Conservation (phyloP, 805 yeast genomes). For the Yarrowia sp. region DNA sequence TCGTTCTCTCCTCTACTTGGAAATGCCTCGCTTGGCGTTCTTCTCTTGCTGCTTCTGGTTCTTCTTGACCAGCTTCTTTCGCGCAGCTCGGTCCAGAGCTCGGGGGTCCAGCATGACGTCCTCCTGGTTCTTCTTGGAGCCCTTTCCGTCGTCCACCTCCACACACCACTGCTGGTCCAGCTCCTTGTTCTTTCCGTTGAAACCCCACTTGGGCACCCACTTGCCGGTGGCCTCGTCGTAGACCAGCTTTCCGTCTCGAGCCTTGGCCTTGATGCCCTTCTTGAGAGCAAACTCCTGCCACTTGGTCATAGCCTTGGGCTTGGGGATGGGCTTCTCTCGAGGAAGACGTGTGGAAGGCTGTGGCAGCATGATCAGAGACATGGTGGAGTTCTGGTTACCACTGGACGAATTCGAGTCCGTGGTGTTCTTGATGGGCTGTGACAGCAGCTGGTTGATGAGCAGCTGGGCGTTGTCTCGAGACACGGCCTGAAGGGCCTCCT, state of each 20-base stretch:
- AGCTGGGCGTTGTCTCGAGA: conserved; percentile 93
- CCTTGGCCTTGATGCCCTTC: conserved; percentile 91
- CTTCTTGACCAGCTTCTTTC: conserved; percentile 81
- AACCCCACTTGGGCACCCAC: conserved; percentile 99
- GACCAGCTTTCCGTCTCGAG: conserved; percentile 82
- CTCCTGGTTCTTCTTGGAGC: conserved; percentile 37
- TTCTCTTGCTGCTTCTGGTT: conserved; percentile 81
- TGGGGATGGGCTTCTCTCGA: conserved; percentile 93
- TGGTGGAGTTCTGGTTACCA: conserved; percentile 58
- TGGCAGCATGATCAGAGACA: conserved; percentile 83
- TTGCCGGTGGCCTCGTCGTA: conserved; percentile 86
- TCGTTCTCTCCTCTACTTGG: conserved; percentile 1
- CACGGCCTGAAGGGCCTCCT: conserved; percentile 57
- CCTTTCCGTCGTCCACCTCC: conserved; percentile 76
- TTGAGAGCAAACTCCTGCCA: conserved; percentile 97
- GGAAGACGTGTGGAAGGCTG: conserved; percentile 80
- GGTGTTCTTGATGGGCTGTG: conserved; percentile 84
- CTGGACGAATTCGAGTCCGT: conserved; percentile 64
- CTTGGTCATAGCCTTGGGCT: conserved; percentile 85
- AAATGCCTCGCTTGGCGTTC: conserved; percentile 45
- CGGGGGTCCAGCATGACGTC: conserved; percentile 83
- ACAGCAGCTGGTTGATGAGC: conserved; percentile 82
- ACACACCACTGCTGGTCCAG: conserved; percentile 92
- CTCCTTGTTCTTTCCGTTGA: conserved; percentile 85
- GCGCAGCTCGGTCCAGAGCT: conserved; percentile 71